Base-by-base conservation (phyloP, 2,329 filamentous ascomycete genomes). In the Calonectria naviculata region DNA sequence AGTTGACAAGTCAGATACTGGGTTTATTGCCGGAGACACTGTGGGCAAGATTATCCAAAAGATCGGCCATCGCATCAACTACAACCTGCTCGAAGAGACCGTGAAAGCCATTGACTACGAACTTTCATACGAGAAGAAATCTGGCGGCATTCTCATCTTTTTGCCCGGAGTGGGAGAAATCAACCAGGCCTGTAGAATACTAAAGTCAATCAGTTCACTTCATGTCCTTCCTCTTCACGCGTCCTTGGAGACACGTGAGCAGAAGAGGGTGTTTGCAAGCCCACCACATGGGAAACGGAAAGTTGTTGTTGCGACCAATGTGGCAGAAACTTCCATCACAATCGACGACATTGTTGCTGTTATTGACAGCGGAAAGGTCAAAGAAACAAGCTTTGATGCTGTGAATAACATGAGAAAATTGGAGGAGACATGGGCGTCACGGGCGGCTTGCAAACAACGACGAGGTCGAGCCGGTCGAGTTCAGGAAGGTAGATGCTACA, bases 301-400 rank as follows among this genome's bases (percentile, higher is more conserved):
- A 83, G 91, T 99, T 15, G 94, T 99, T 38, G 94, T 96, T 8
- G 94, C 97, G 1, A 99, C 97, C 52, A 99, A 99, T 78, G 96
- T 99, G 3, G 97, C 97, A 2, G 97, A 99, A 82, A 99, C 97
- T 0, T 98, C 97, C 2, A 98, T 99, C 81, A 99, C 97, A 0
- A 99, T 99, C 71, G 95, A 98, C 80, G 97, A 99, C 80, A 94
- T 99, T 65, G 94, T 98, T 3, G 96, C 94, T 2, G 97, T 99
- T 54, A 96, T 99, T 73, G 97, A 99, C 81, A 97, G 93, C 13
- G 97, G 97, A 31, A 92, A 95, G 65, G 97, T 99, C 71, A 99
- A 99, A 80, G 96, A 99, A 83, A 99, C 95, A 0, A 96, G 94
- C 80, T 98, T 95, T 78, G 97, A 98, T 81, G 91, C 95, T 0